Base-by-base conservation (phyloP, 108 stramenopile species). In the Discostella stelligeroides region DNA sequence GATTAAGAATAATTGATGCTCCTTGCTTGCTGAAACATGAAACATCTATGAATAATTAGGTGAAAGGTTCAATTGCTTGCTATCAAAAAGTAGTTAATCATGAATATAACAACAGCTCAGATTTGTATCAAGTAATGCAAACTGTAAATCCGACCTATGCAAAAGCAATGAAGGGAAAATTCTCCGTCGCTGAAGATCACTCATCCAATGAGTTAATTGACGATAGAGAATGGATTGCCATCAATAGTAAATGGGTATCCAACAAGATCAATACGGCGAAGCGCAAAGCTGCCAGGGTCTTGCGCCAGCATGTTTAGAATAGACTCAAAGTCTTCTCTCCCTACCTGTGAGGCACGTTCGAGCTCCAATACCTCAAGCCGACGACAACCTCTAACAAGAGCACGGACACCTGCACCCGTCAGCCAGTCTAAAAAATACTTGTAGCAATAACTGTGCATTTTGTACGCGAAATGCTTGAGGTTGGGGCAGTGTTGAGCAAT, bases 391-490 rank as follows among this genome's bases (percentile, higher is more conserved):
- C 49, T 24, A 41, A 71, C 50, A 48, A 71, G 61, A 27, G 47
- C 38, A 53, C 27, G 17, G 47, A 71, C 49, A 51, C 63, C 62
- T 27, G 24, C 34, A 28, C 51, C 63, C 30, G 13, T 64, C 62
- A 71, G 21, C 8, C n/a, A 0, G 41, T 71, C 70, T 1, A 37
- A 24, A 18, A 41, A 14, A 7, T 7, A 14, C 28, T 63, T 40
- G 62, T 63, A 63, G 14, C 20, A 39, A 1, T 9, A 15, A 43
- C 20, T 30, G 14, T 38, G 4, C 6, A 71, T 29, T 45, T 53
- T 51, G 21, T 71, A 71, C 50, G 70, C 49, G 41, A 71, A 71
- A 24, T 71, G 24, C n/a, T 60, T 30, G 7, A 68, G 60, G 46
- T 62, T 60, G 8, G 67, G 60, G 24, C 67, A 68, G 0, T 60